A percentile compares a stretch with the other conserved stretches of the same genome.
These are phyloP conservation scores for Aspergillus egyptiacus DNA, from an alignment of 495 filamentous ascomycete species.

Conservation along the genomic window DNA sequence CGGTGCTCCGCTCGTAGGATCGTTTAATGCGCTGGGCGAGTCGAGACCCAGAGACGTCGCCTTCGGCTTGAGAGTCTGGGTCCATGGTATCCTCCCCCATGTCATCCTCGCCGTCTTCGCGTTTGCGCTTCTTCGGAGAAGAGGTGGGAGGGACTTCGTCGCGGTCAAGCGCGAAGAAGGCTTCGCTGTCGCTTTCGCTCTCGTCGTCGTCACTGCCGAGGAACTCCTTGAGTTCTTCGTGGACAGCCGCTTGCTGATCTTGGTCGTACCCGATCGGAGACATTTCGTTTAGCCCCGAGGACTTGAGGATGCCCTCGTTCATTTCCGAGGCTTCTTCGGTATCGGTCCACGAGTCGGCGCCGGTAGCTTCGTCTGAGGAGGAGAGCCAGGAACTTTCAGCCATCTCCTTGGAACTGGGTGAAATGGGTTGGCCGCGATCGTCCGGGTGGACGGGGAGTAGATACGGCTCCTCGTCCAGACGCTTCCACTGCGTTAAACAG, in stretches of 20 bases:
- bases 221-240: constrained; percentile 75
- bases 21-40: constrained; percentile 47
- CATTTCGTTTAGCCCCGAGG: constrained; percentile 26
- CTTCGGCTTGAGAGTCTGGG: no score
- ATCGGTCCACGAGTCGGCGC: constrained; percentile 33
- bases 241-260: constrained; percentile 46
- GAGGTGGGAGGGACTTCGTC: constrained; percentile 17
- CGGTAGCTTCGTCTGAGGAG: constrained; percentile 39
- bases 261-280: constrained; percentile 40
- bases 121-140: constrained; percentile 36
- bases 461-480: constrained; percentile 69
- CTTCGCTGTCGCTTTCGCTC: constrained; percentile 44
- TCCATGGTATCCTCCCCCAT: constrained; percentile 26
- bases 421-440: constrained; percentile 45
- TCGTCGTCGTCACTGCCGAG: constrained; percentile 63
- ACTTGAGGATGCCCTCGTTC: constrained; percentile 41
- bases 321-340: constrained; percentile 32
- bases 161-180: constrained; percentile 19
- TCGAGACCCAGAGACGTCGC: constrained; percentile 30
- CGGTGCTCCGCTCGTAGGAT: constrained; percentile 41
- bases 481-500: constrained; percentile 71
- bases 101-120: constrained; percentile 29
- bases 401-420: constrained; percentile 27
- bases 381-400: constrained; percentile 37
- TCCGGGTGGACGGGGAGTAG: constrained; percentile 58